These are phyloP conservation scores for Hortaea werneckii DNA, from an alignment of 2,329 filamentous ascomycete genomes.

Conservation along the genomic window DNA sequence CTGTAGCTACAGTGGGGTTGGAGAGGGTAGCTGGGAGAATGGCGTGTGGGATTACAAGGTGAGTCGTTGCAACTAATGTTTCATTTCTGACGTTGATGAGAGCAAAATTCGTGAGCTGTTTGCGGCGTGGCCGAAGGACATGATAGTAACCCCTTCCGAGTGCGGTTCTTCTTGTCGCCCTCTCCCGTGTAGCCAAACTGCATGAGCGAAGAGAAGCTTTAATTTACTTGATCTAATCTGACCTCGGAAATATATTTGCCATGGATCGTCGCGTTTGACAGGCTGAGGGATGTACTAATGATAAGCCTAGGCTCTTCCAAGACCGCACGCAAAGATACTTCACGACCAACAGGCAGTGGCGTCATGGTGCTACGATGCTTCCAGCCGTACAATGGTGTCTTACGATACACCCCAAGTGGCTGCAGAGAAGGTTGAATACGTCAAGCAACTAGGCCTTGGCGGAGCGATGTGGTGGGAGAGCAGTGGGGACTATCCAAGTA, in stretches of 20 bases:
- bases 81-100: conserved; percentile 4
- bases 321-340: conserved; percentile 52
- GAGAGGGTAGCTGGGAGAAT: conserved; percentile 71
- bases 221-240: conserved; percentile 32
- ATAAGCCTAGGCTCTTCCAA: conserved; percentile 49
- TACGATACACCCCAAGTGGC: conserved; percentile 64
- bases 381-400: conserved; percentile 56
- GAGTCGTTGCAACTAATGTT: conserved; percentile 4
- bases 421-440: conserved; percentile 59
- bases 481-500: conserved; percentile 58
- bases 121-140: not conserved
- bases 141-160: conserved; percentile 39
- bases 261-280: not conserved
- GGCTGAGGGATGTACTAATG: no score
- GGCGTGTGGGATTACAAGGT: conserved; percentile 81
- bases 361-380: conserved; percentile 65
- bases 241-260: conserved; percentile 4
- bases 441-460: conserved; percentile 57
- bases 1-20: conserved; percentile 57
- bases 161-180: not conserved
- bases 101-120: not conserved
- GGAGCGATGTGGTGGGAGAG: conserved; percentile 98
- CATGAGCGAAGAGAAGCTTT: conserved; percentile 15
- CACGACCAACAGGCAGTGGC: conserved; percentile 56
- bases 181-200: not conserved